Base-by-base conservation (phyloP, 148 eudicot genomes). In the Chenopodium suecicum region DNA sequence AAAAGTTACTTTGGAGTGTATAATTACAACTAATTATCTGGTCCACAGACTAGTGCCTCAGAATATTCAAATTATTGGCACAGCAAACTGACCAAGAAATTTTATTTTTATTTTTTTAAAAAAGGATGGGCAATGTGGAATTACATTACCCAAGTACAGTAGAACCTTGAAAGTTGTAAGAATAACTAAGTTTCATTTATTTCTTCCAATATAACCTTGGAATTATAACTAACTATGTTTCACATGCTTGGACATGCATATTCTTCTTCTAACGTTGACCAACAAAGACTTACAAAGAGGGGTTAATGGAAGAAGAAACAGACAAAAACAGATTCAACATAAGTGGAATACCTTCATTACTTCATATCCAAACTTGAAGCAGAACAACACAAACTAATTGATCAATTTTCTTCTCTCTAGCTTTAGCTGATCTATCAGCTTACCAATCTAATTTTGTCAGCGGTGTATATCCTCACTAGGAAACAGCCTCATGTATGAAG, bases 261-360 rank as follows among this genome's bases (percentile, higher is more conserved):
- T 7, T 32, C 73, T 69, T 31, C 23, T 37, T 14, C 23, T 64
- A 70, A 70, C 73, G 22, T 7, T 37, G 52, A 71, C 50, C 74
- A 19, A 19, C 52, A 22, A 13, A 71, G 22, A 52, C 8, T 20
- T 41, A 71, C 5, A 50, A 50, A 41, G 29, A 47, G 20, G 64
- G 27, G 73, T 16, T 14, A 47, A 13, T 2, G 64, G 11, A 67
- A 78, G 27, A 23, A 69, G 46, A 31, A 79, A 58, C n/a, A 46
- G 29, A 10, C 56, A 80, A 27, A 34, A 34, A 70, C 22, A 7
- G 22, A 79, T 34, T 62, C 75, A 63, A 10, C 25, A 29, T 22
- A 20, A 64, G 47, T 46, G 31, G 9, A 27, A 27, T 81, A 81
- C 83, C 83, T 81, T 31, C 44, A 5, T 41, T 41, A 41, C 7